phyloP scores from a whole-genome alignment of 192 early-diverging fungal species.

The Umbelopsis isabellina region DNA sequence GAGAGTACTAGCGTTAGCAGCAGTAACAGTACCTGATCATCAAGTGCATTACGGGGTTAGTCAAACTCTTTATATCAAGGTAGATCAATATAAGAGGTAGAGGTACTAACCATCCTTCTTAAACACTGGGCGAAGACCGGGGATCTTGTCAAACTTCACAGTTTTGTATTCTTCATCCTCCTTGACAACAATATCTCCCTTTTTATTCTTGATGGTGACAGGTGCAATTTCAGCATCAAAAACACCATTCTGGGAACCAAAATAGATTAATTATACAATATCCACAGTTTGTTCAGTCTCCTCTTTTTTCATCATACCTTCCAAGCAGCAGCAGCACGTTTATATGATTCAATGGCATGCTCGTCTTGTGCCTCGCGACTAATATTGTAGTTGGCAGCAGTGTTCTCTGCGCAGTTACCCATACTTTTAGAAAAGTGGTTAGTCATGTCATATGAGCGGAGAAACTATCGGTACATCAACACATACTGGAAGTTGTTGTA shows the following conservation, averaged over 20 bases:
- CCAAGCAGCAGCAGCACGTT: slow-evolving; percentile 87
- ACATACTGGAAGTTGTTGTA: slow-evolving; percentile 88
- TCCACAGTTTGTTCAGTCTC: too few species aligned
- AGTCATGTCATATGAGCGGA: not conserved
- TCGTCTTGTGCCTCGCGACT: slow-evolving; percentile 89
- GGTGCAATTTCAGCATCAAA: slow-evolving; percentile 86
- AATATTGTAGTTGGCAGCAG: slow-evolving; percentile 85
- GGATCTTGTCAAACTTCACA: slow-evolving; percentile 90
- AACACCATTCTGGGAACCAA: slow-evolving; percentile 50
- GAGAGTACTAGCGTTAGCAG: slow-evolving; percentile 92
- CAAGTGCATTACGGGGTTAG: slow-evolving; percentile 9
- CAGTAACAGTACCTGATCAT: slow-evolving; percentile 82
- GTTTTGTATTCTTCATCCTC: slow-evolving; percentile 96
- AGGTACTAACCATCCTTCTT: slow-evolving; percentile 69
- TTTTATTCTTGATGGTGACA: slow-evolving; percentile 81
- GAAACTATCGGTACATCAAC: not conserved
- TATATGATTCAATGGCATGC: slow-evolving; percentile 87
- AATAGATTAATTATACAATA: not conserved
- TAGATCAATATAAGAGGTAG: not conserved
- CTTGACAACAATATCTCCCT: slow-evolving; percentile 75
- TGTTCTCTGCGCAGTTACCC: slow-evolving; percentile 84
- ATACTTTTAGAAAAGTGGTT: slow-evolving; percentile 28
- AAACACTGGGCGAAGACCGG: slow-evolving; percentile 78
- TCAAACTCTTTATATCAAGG: not conserved
- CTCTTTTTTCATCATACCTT: slow-evolving; percentile 41